Evolutionary conservation across 73 alveolate genomes (phyloP).

Genomic region (Paramecium biaurelia): DNA sequence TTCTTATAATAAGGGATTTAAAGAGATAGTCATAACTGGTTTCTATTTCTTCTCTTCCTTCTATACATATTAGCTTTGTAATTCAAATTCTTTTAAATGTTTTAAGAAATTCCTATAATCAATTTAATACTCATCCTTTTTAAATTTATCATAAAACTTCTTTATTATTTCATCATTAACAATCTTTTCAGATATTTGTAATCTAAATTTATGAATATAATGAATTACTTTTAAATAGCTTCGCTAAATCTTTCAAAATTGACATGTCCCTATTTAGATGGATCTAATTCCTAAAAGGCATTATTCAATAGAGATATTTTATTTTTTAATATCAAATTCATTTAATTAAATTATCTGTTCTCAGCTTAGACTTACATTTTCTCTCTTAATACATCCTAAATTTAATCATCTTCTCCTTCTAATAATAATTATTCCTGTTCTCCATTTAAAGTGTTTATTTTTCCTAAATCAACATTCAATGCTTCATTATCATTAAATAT

Average conservation of each 20-base stretch:
- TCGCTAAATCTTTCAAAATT: constrained; percentile 58
- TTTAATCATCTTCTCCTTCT: constrained; percentile 47
- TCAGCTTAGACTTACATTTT: constrained; percentile 15
- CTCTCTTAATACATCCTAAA: constrained; percentile 39
- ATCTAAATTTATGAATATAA: not conserved
- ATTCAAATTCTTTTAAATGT: constrained; percentile 42
- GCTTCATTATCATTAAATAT: constrained; percentile 78
- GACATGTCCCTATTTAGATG: constrained; percentile 43
- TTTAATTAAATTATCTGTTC: constrained; percentile 48
- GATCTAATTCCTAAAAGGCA: constrained; percentile 19
- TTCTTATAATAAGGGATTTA: constrained; percentile 4
- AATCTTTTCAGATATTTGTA: constrained; percentile 35
- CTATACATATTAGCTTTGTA: constrained; percentile 1
- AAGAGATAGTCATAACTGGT: not conserved
- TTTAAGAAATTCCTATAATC: constrained; percentile 47
- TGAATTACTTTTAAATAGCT: not conserved
- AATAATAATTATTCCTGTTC: constrained; percentile 54
- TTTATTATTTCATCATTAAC: constrained; percentile 16
- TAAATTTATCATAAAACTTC: constrained; percentile 40
- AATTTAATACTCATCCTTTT: constrained; percentile 52
- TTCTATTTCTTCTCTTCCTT: constrained; percentile 2
- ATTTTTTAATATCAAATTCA: constrained; percentile 45
- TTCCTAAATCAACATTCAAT: constrained; percentile 71
- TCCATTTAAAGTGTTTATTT: constrained; percentile 44
- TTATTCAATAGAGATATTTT: not conserved